These are phyloP conservation scores for Scytalidium sp. DNA, from an alignment of 2,329 filamentous ascomycete genomes.

Conservation along the genomic window DNA sequence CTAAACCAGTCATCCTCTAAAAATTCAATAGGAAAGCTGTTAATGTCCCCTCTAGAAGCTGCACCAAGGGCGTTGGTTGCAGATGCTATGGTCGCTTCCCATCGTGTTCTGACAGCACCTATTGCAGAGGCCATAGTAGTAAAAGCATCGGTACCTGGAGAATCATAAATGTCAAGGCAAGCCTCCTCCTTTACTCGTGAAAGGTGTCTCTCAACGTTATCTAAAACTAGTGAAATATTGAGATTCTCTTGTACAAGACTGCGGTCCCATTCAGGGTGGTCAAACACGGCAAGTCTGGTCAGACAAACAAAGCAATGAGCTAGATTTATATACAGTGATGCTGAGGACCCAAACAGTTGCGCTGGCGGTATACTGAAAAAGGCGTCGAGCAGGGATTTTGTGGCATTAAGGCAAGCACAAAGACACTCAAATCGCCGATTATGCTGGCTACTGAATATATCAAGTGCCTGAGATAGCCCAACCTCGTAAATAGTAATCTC, in stretches of 20 bases:
- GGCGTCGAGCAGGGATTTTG: slow-evolving; percentile 5
- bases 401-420: slow-evolving; percentile 5
- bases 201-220: slow-evolving; percentile 2
- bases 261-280: slow-evolving; percentile 10
- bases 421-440: slow-evolving; percentile 6
- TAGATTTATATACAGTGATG: slow-evolving; percentile 2
- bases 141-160: slow-evolving; percentile 4
- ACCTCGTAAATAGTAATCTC: slow-evolving; percentile 6
- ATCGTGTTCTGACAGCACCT: slow-evolving; percentile 1
- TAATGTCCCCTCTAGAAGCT: neutral
- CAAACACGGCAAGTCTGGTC: slow-evolving; percentile 5
- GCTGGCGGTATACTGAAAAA: slow-evolving; percentile 5
- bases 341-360: slow-evolving; percentile 4
- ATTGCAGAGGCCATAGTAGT: slow-evolving; percentile 3
- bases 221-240: slow-evolving; percentile 4
- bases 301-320: slow-evolving; percentile 1
- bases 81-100: slow-evolving; percentile 1
- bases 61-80: neutral
- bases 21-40: neutral
- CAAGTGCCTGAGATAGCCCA: slow-evolving; percentile 3
- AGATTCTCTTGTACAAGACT: slow-evolving; percentile 1
- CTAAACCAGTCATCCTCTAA: slow-evolving; percentile 1
- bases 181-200: slow-evolving; percentile 3
- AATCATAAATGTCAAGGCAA: neutral
- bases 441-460: slow-evolving; percentile 4